Evolutionary conservation across 768 basidiomycete species (phyloP), one percentile per base, ranked within the genome.

Genomic region (Trametes cingulata): DNA sequence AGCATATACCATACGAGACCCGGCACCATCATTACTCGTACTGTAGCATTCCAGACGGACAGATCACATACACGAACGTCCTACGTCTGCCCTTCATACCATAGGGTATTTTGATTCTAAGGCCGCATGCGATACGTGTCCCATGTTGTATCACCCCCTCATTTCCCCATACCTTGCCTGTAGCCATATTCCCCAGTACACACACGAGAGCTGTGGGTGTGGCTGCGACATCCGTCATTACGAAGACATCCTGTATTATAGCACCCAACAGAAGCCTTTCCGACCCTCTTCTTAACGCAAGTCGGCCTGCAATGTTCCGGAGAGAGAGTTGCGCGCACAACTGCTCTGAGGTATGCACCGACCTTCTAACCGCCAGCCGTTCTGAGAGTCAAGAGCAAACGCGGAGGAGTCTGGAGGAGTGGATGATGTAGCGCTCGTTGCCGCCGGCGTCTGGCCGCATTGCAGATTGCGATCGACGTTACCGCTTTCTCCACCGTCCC

Each of bases 31-130:
- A 25, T 36, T 22, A 49, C 48, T 36, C 33, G 36, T 59, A 59
- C 51, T 52, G 50, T 59, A 59, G 36, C 51, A 52, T 35, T 22
- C 6, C 41, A 22, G 43, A 43, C 58, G 51, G 58, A 59, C 58
- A 59, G 58, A 45, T 13, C 51, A 27, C 45, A 52, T 35, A 59
- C 58, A 59, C 51, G 51, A 43, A 37, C 27, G 42, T 46, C 46
- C 58, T 53, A 45, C 58, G 50, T 35, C 40, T 20, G 39, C 19
- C 29, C 37, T 53, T 53, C 27, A 52, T 59, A 45, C 58, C 35
- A 46, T 46, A 52, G 35, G 24, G 33, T 45, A 24, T 33, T 22
- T 47, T 19, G 24, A 47, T 46, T 48, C 24, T 52, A 29, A 36
- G 39, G 27, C 56, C 42, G 39, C 56, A 8, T 27, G 20, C 56